Base-by-base conservation (phyloP, 2,329 filamentous ascomycete genomes). In the Penicillium sp. region DNA sequence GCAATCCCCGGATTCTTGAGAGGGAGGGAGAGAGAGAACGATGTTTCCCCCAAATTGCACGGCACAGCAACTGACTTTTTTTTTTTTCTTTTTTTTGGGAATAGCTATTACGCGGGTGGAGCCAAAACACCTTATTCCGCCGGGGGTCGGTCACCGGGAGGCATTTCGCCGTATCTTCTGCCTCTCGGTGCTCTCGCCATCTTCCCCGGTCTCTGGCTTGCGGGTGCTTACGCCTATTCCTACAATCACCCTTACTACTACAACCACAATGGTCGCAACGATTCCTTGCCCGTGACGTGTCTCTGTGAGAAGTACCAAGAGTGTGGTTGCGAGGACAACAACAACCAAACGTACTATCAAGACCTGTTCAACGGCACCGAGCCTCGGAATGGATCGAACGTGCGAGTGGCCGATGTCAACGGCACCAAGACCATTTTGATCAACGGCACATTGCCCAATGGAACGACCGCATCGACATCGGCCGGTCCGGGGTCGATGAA, bases 301-400 rank as follows among this genome's bases (percentile, higher is more conserved):
- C 60, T 81, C 34, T 84, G 81, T 60, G 68, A 77, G 50, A 59
- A 76, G 48, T 76, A 77, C 56, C 66, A 62, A 13, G 71, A 73
- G 32, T 84, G 81, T 57, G 78, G 80, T 4, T 84, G 81, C 58
- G 81, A 83, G 47, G 66, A 74, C 36, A 73, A 71, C 52, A 65
- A 66, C 37, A 73, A 76, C 50, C 56, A 58, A 39, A 73, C 68
- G 1, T 74, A 70, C 51, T 63, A 74, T 47, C 58, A 70, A 39
- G 63, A 67, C 9, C 50, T 75, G 1, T 64, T 76, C 51, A 67
- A 72, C 41, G 70, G 72, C 32, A 71, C 65, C 3, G 59, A 64
- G 33, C 64, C 66, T 0, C 56, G 51, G 45, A 75, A 76, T 50
- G 66, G 65, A 5, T 72, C 62, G 25, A 49, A 65, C 7, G 65